These are phyloP conservation scores for Aspergillus sp. DNA, from an alignment of 2,329 filamentous ascomycete genomes.

Conservation along the genomic window DNA sequence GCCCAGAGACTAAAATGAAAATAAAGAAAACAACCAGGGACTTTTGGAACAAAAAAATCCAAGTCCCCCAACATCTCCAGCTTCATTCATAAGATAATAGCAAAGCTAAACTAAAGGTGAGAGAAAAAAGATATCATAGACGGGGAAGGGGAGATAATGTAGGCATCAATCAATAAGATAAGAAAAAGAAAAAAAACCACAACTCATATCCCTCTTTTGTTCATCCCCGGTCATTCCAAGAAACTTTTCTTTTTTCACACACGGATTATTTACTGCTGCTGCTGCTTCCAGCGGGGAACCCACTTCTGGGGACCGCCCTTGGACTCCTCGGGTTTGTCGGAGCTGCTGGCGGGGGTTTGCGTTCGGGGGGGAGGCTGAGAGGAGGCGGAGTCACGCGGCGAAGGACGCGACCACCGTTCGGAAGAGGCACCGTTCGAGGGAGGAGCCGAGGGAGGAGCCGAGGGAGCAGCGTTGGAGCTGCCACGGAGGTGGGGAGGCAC, in stretches of 20 bases:
- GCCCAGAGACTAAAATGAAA: neutral
- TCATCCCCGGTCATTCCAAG: constrained; percentile 4
- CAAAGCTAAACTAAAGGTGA: neutral
- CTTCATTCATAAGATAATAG: neutral
- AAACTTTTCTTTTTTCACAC: neutral
- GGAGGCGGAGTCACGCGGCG: constrained; percentile 32
- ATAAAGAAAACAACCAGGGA: neutral
- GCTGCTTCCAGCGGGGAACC: constrained; percentile 40
- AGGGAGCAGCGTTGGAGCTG: constrained; percentile 28
- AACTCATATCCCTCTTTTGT: neutral
- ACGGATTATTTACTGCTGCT: constrained; percentile 30
- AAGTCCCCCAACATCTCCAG: neutral
- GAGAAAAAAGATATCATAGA: neutral
- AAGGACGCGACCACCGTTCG: constrained; percentile 32
- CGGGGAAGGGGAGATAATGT: neutral
- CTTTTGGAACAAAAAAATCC: neutral
- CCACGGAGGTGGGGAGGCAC: constrained; percentile 43
- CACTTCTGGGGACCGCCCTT: constrained; percentile 31
- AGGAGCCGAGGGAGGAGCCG: constrained; percentile 23
- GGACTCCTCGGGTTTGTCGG: constrained; percentile 29
- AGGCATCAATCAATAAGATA: neutral
- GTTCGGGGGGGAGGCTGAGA: constrained; percentile 24
- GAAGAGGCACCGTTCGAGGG: constrained; percentile 30
- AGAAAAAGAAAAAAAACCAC: neutral
- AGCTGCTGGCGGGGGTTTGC: constrained; percentile 20